Base-by-base conservation (phyloP, 768 basidiomycete genomes). In the Coprinopsis marcescibilis region DNA sequence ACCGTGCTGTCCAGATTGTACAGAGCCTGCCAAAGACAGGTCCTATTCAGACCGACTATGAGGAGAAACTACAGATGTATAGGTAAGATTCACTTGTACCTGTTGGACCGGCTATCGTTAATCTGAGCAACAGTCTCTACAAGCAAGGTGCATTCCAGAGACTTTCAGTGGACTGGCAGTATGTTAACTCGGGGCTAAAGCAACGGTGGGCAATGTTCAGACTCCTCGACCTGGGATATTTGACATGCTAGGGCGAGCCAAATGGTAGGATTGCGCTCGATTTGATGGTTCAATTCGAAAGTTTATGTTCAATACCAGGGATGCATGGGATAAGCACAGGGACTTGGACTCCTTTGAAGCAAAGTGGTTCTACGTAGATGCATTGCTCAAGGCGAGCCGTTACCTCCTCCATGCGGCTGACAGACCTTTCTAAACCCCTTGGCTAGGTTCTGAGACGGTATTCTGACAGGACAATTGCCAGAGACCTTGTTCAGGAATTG, bases 21-120 rank as follows among this genome's bases (percentile, higher is more conserved):
- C 94, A 97, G 62, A 69, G 87, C 48, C 70, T 96, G 25, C 92
- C 94, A 1, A 95, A 95, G 72, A 89, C 81, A 8, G 92, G 94
- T 0, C 91, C 93, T 24, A 92, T 97, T 57, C 92, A 96, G 63
- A 96, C 93, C 0, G 88, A 80, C 53, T 96, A 97, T 60, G 93
- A 96, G 55, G 92, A 95, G 62, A 97, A 97, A 63, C 68, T 97
- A 12, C 78, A 81, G 10, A 90, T 97, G 80, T 97, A 97, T 61
- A 89, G 89, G 85, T 85, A 51, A 26, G 76, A 24, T 46, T 10
- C 13, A n/a, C 49, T 12, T n/a, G 24, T 13, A 15, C 21, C 3
- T 21, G 15, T 23, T 8, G 8, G 12, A 17, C n/a, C 10, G 4
- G n/a, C 23, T 17, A 19, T 20, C n/a, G n/a, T 19, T 24, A 13